phyloP scores from a whole-genome alignment of 495 filamentous ascomycete genomes.

The Aspergillus indologenus region DNA sequence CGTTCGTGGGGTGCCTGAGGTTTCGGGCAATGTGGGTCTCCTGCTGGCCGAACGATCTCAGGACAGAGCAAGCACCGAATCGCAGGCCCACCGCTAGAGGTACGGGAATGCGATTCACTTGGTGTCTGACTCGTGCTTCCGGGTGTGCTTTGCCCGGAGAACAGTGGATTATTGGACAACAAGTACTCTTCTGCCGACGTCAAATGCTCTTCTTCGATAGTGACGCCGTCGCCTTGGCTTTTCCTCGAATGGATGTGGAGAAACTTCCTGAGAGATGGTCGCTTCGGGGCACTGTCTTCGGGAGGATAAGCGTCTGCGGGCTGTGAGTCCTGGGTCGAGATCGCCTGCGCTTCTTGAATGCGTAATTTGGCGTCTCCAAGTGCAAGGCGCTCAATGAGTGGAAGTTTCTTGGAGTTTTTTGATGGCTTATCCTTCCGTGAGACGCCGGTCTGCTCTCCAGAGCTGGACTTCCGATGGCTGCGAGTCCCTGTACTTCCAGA shows the following conservation, averaged over 20 bases:
- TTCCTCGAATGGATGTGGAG: not conserved
- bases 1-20: not conserved
- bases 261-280: not conserved
- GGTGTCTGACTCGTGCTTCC: not conserved
- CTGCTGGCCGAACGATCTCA: not conserved
- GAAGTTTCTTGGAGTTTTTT: no score
- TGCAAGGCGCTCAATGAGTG: no score
- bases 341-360: no score
- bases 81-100: no score
- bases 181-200: not conserved
- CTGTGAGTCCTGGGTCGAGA: no score
- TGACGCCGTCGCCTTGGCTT: not conserved
- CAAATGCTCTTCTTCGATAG: not conserved
- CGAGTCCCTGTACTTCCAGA: no score
- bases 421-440: no score
- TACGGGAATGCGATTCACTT: no score
- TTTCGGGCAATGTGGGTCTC: not conserved
- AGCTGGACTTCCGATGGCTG: no score
- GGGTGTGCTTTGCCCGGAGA: not conserved
- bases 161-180: not conserved
- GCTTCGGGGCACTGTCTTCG: not conserved
- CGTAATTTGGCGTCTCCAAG: no score
- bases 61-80: not conserved
- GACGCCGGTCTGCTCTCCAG: no score
- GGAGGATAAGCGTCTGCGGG: no score